Evolutionary conservation across 1,284 basidiomycete genomes (phyloP).

Genomic region (Trametes sp.): DNA sequence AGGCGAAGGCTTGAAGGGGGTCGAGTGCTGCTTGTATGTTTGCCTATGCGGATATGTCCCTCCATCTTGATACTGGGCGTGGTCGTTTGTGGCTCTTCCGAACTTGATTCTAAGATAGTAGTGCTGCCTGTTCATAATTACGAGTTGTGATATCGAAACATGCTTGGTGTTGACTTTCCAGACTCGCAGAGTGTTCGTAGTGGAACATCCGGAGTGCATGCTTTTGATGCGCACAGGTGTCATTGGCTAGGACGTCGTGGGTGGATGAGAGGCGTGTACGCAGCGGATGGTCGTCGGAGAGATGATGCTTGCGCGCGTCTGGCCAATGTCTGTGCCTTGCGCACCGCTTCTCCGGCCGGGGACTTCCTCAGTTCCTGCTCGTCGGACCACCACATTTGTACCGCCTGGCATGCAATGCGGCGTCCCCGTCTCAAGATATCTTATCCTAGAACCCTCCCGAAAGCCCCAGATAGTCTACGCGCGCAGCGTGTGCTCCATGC

Average conservation of each 20-base stretch:
- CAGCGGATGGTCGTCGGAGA: conserved; percentile 21
- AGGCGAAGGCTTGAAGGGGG: conserved; percentile 36
- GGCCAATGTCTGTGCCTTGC: conserved; percentile 4
- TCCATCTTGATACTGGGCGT: conserved; percentile 5
- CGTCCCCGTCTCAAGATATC: background rate
- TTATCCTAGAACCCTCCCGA: background rate
- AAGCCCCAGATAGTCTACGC: conserved; percentile 1
- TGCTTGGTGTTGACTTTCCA: background rate
- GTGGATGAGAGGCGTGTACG: background rate
- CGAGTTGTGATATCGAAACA: conserved; percentile 5
- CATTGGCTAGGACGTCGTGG: too few relatives aligned
- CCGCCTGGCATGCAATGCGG: background rate
- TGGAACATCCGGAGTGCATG: background rate
- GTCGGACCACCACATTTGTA: background rate
- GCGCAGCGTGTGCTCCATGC: background rate
- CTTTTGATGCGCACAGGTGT: too few relatives aligned
- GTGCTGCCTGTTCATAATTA: conserved; percentile 22
- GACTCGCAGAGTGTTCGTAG: background rate
- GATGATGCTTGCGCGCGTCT: conserved; percentile 16
- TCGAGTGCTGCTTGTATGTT: conserved; percentile 1
- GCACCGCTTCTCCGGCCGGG: background rate
- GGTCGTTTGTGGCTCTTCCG: background rate
- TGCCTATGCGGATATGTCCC: conserved; percentile 18
- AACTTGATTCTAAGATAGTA: conserved; percentile 23
- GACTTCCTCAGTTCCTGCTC: background rate